A percentile compares a stretch with the other conserved stretches of the same genome.
Conservation (phyloP, 345 rosid species). For the Gossypium longicalyx region DNA sequence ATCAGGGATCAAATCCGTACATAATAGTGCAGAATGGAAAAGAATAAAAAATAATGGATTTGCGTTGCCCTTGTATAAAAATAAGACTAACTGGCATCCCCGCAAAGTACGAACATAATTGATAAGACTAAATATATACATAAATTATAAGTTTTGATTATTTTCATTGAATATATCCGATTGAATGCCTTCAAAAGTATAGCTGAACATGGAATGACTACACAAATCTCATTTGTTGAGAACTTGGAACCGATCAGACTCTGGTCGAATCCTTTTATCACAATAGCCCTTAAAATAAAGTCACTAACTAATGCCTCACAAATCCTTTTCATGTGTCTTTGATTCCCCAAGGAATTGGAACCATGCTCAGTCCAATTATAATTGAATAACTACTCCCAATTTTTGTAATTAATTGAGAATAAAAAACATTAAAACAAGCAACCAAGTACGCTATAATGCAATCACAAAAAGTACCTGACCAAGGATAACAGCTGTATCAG, state of each 20-base stretch:
- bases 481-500: constrained; percentile 74
- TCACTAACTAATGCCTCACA: constrained; percentile 3
- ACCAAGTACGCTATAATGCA: neutral
- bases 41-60: neutral
- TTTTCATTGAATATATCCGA: neutral
- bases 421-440: neutral
- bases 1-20: neutral
- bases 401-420: neutral
- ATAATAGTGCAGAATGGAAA: neutral
- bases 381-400: neutral
- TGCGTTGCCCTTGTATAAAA: neutral
- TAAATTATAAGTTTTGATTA: neutral
- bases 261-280: neutral
- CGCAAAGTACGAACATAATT: neutral
- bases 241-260: neutral
- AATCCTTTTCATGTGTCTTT: neutral
- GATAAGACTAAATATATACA: neutral
- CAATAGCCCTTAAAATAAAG: neutral
- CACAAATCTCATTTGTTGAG: neutral
- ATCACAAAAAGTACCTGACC: constrained; percentile 55
- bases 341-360: neutral
- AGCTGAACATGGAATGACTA: neutral
- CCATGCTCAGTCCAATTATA: neutral
- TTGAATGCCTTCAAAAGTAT: constrained; percentile 1
- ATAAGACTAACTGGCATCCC: neutral